Base-by-base conservation (phyloP, 805 yeast species). In the Dipodascus albidus region DNA sequence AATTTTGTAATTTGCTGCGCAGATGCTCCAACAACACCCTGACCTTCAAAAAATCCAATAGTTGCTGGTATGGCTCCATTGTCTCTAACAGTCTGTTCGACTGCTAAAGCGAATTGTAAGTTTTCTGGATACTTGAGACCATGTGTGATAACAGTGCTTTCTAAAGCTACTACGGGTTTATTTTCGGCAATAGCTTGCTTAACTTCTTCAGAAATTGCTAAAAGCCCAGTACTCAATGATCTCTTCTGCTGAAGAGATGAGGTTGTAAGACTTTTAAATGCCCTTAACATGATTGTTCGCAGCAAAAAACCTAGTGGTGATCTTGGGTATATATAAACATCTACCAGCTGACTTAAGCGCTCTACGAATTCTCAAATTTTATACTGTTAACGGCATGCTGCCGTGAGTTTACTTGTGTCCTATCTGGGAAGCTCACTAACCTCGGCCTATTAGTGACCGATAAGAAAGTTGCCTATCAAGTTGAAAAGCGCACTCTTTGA, bases 111-210 rank as follows among this genome's bases (percentile, higher is more conserved):
- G 88, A 88, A 82, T 23, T 74, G 73, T 9, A 85, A 62, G 62
- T 89, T 88, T 21, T 76, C 75, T 0, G 96, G 96, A 62, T 69
- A 85, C 2, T 96, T 96, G 42, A 88, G 73, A 0, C 96, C 96
- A 69, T 88, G 96, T 3, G 96, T 84, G 59, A 89, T 79, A 61
- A 88, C 89, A 4, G 96, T 88, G 21, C 89, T 81, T 64, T 89
- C 96, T 15, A 88, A 70, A 0, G 96, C 83, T 2, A 89, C 93
- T 3, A 88, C 79, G 0, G 96, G 96, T 38, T 57, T 67, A 19
- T 75, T 74, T 2, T 74, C 74, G 11, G 59, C 58, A 17, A 87
- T 60, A 0, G 95, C 95, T 55, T 81, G 81, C 55, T 64, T 61
- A 15, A 88, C 76, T 58, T 85, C 95, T 9, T 58, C 61, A 42